Evolutionary conservation across 2,329 filamentous ascomycete species (phyloP).

Genomic region (Aspergillus sojae): DNA sequence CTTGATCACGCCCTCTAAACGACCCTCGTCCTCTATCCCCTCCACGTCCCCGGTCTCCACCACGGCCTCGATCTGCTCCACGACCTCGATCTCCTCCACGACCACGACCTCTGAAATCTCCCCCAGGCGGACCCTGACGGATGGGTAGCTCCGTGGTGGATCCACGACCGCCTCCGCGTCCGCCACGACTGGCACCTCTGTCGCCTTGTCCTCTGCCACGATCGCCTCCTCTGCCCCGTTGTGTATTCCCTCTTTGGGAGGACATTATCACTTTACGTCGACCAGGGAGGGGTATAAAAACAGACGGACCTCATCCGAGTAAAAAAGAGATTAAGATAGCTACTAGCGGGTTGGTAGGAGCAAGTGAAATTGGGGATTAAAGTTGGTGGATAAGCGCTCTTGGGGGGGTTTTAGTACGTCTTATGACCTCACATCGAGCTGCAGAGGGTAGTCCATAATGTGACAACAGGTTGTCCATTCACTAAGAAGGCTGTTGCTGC

Average conservation of each 20-base stretch:
- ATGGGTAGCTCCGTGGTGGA: slow-evolving; percentile 25
- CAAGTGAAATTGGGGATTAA: not conserved
- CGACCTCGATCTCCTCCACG: not conserved
- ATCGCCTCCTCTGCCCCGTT: slow-evolving; percentile 19
- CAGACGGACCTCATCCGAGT: not conserved
- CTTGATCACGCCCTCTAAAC: slow-evolving; percentile 15
- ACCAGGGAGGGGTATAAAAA: not conserved
- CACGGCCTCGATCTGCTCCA: not conserved
- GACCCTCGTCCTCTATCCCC: not conserved
- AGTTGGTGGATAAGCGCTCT: not conserved
- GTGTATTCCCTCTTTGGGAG: slow-evolving; percentile 16
- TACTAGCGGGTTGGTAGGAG: not conserved
- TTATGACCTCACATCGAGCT: not conserved
- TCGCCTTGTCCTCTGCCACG: slow-evolving; percentile 16
- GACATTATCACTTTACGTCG: slow-evolving; percentile 17
- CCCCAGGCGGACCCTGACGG: slow-evolving; percentile 18
- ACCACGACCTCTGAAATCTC: slow-evolving; percentile 24
- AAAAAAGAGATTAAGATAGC: not conserved
- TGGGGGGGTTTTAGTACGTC: not conserved
- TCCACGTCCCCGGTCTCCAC: slow-evolving; percentile 11
- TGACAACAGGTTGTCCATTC: not conserved
- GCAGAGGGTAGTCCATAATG: not conserved
- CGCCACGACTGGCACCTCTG: slow-evolving; percentile 25
- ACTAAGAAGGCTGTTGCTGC: not conserved
- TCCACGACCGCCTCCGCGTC: slow-evolving; percentile 31